These are phyloP conservation scores for Petunia hybrid DNA, from an alignment of 305 asterid species.

Conservation along the genomic window DNA sequence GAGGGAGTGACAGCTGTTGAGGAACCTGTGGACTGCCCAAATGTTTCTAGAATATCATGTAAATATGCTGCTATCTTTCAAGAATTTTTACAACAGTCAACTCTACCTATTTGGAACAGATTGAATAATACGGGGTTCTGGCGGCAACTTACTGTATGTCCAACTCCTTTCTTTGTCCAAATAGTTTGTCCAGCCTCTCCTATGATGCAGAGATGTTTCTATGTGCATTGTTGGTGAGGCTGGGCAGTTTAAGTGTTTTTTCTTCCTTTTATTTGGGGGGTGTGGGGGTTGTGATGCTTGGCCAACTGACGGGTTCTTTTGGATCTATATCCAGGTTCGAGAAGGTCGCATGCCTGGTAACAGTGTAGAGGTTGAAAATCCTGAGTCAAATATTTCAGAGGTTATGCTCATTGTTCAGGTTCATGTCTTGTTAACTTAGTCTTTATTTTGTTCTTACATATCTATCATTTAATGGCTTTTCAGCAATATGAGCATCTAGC, in stretches of 20 bases:
- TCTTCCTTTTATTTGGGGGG: conserved; percentile 20
- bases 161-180: conserved; percentile 27
- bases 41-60: conserved; percentile 76
- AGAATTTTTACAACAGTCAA: conserved; percentile 71
- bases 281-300: not conserved
- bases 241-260: not conserved
- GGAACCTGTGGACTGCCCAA: conserved; percentile 90
- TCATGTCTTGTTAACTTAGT: conserved; percentile 27
- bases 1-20: conserved; percentile 98
- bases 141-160: conserved; percentile 95
- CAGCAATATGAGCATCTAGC: not conserved
- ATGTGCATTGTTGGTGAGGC: conserved; percentile 19
- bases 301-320: conserved; percentile 33
- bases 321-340: conserved; percentile 69
- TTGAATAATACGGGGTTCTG: conserved; percentile 93
- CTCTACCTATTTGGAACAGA: conserved; percentile 89
- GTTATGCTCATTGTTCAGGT: conserved; percentile 98
- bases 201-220: conserved; percentile 8
- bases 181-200: conserved; percentile 22
- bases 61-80: conserved; percentile 81
- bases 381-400: conserved; percentile 61
- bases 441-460: not conserved
- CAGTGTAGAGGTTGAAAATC: conserved; percentile 52
- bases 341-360: conserved; percentile 76
- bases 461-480: not conserved